Percentiles rank a stretch among this genome's conserved stretches.
Evolutionary conservation across 2,329 filamentous ascomycete species (phyloP).

Genomic region (Venturia carpophila): DNA sequence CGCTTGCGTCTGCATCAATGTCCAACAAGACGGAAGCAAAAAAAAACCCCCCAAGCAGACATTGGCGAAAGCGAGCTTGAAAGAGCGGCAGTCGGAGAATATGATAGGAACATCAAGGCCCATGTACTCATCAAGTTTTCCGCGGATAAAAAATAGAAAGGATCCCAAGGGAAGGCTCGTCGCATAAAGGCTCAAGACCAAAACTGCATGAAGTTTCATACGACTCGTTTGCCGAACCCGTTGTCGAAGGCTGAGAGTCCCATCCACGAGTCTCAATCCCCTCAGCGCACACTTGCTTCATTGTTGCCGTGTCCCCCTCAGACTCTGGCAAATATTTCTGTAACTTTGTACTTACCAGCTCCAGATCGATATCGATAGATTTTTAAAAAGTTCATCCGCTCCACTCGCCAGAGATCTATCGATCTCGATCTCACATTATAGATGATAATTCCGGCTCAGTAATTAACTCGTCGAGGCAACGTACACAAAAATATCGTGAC

Average conservation of each 20-base stretch:
- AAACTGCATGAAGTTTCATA: not conserved
- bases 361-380: not conserved
- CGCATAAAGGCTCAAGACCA: not conserved
- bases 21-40: not conserved
- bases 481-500: no score
- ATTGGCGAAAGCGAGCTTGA: not conserved
- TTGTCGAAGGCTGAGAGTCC: not conserved
- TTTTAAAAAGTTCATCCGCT: no score
- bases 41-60: not conserved
- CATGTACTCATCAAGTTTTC: not conserved
- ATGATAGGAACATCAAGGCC: not conserved
- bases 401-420: no score
- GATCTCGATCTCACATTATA: no score
- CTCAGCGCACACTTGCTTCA: no score
- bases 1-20: not conserved
- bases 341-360: not conserved
- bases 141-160: not conserved
- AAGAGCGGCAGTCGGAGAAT: not conserved
- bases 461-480: no score
- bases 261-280: not conserved
- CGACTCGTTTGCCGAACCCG: not conserved
- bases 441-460: no score
- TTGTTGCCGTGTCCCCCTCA: no score
- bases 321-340: not conserved
- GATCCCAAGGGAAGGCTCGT: not conserved